These are phyloP conservation scores for Aspergillus sp. DNA, from an alignment of 2,329 filamentous ascomycete species.

Conservation along the genomic window DNA sequence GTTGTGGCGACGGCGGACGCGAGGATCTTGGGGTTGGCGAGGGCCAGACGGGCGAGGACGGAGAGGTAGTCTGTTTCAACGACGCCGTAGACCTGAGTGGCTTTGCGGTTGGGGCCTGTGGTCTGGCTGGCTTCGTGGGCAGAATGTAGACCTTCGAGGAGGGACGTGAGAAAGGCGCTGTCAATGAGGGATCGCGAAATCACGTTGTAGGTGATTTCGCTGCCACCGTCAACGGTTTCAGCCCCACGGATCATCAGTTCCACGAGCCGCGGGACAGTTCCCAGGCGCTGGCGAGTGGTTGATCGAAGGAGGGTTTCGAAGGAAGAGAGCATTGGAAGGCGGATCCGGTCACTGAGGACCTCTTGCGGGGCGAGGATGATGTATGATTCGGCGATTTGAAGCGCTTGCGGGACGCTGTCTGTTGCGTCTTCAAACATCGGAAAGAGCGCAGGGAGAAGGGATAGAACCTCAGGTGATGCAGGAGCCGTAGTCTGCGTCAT, in stretches of 20 bases:
- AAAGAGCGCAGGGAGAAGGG: conserved; percentile 55
- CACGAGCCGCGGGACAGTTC: conserved; percentile 42
- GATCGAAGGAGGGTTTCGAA: conserved; percentile 33
- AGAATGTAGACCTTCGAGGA: conserved; percentile 59
- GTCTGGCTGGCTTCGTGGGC: conserved; percentile 68
- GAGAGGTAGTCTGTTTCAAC: conserved; percentile 79
- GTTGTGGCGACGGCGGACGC: conserved; percentile 43
- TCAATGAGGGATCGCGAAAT: conserved; percentile 59
- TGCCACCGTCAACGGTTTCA: conserved; percentile 51
- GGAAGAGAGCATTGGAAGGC: conserved; percentile 29
- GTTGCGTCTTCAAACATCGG: conserved; percentile 60
- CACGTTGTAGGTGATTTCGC: conserved; percentile 50
- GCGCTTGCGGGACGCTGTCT: conserved; percentile 53
- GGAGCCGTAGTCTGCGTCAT: conserved; percentile 58
- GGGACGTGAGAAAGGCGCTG: conserved; percentile 53
- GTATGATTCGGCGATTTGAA: conserved; percentile 62
- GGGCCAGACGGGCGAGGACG: conserved; percentile 67
- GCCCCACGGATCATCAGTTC: conserved; percentile 59
- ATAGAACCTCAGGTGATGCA: conserved; percentile 51
- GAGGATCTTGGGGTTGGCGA: conserved; percentile 64
- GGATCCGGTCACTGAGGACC: conserved; percentile 34
- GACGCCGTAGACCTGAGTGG: conserved; percentile 61
- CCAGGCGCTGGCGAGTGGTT: conserved; percentile 32
- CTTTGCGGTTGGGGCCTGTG: conserved; percentile 66
- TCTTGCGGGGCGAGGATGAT: conserved; percentile 53